Conservation (phyloP, 169 alveolate species). For the Plasmodium fragile region DNA sequence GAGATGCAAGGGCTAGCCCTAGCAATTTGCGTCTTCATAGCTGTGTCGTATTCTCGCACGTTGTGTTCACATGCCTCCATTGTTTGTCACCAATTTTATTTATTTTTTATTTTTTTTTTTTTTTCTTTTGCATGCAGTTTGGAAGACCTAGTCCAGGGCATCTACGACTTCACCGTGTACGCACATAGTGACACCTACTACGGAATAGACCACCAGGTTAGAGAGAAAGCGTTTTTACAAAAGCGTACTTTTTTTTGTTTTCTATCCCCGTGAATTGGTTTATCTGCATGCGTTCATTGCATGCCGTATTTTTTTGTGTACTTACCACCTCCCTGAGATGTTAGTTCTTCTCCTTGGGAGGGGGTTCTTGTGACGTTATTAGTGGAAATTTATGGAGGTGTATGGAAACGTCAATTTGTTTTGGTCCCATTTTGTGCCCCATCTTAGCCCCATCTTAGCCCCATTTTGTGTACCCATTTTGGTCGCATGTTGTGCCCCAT, state of each 20-base stretch:
- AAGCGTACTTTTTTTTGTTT: background rate
- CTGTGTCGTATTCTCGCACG: background rate
- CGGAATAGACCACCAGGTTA: slow-evolving; percentile 60
- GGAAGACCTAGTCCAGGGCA: slow-evolving; percentile 46
- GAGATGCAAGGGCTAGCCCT: background rate
- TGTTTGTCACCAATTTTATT: background rate
- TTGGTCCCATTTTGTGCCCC: background rate
- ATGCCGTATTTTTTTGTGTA: background rate
- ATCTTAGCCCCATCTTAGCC: background rate
- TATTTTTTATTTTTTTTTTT: background rate
- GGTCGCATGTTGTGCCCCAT: background rate
- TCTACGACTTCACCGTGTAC: slow-evolving; percentile 21
- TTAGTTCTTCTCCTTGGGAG: background rate
- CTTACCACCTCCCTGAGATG: background rate
- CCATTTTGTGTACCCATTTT: background rate
- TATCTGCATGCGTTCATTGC: background rate
- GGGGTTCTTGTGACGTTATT: background rate
- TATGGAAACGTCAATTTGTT: background rate
- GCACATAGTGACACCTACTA: slow-evolving; percentile 52
- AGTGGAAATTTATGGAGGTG: background rate
- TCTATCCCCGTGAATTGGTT: background rate
- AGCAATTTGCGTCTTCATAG: background rate
- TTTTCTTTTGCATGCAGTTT: slow-evolving; percentile 8
- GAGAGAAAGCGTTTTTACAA: background rate
- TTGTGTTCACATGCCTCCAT: background rate